Evolutionary conservation across 768 basidiomycete species (phyloP).

Genomic region (Phanerochaete carnosa): DNA sequence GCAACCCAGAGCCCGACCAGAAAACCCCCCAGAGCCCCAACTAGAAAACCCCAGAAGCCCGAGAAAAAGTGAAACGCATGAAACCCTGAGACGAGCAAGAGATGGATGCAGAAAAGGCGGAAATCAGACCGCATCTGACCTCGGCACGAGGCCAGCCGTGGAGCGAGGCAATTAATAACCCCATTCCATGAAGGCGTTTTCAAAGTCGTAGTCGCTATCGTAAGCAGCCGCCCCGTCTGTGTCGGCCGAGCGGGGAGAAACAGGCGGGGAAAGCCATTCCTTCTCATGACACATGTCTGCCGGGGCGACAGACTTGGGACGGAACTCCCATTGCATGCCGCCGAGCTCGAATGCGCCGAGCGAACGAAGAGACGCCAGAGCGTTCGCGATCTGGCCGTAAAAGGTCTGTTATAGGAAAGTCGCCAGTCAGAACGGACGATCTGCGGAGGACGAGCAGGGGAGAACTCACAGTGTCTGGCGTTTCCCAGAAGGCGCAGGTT

Average conservation of each 20-base stretch:
- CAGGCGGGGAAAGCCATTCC: slow-evolving; percentile 28
- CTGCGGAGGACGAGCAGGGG: not conserved
- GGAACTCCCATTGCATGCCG: slow-evolving; percentile 72
- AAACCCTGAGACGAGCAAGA: not conserved
- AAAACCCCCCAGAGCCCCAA: not conserved
- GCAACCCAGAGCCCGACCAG: not conserved
- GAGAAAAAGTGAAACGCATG: not conserved
- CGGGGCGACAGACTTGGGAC: slow-evolving; percentile 30
- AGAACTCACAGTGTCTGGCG: slow-evolving; percentile 30
- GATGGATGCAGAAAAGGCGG: not conserved
- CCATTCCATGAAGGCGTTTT: slow-evolving; percentile 28
- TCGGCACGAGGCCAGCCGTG: not conserved
- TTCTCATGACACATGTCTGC: slow-evolving; percentile 15
- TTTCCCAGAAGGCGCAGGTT: slow-evolving; percentile 28
- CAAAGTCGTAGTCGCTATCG: slow-evolving; percentile 23
- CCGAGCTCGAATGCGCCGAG: slow-evolving; percentile 69
- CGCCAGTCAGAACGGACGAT: slow-evolving; percentile 2
- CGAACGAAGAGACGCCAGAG: slow-evolving; percentile 55
- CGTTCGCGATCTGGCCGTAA: slow-evolving; percentile 55
- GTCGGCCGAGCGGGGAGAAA: slow-evolving; percentile 21
- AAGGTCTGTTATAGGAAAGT: slow-evolving; percentile 42
- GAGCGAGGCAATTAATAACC: slow-evolving; percentile 17
- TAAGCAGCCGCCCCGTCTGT: slow-evolving; percentile 12
- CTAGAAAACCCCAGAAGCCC: not conserved
- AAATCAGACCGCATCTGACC: not conserved